A percentile compares a stretch with the other conserved stretches of the same genome.
Evolutionary conservation across 805 yeast species (phyloP).

Genomic region (Candida qinlingensis): DNA sequence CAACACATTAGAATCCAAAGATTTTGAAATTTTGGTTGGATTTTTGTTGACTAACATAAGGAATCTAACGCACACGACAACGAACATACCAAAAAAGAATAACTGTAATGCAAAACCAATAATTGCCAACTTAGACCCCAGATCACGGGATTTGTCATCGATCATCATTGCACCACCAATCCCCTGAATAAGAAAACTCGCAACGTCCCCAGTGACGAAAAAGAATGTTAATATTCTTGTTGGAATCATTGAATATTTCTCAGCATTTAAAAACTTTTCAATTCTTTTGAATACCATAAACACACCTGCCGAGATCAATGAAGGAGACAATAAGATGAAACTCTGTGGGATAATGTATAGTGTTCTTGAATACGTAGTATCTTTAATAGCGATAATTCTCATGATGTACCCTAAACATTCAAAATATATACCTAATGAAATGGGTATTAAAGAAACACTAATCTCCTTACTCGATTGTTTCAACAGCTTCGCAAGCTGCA

Average conservation of each 20-base stretch:
- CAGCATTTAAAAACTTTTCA: not conserved
- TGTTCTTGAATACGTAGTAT: not conserved
- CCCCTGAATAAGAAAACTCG: slow-evolving; percentile 1
- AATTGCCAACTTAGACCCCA: not conserved
- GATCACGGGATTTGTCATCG: not conserved
- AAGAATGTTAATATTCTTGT: not conserved
- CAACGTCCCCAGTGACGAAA: slow-evolving; percentile 4
- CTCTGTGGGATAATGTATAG: slow-evolving; percentile 2
- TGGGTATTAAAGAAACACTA: not conserved
- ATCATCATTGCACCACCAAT: slow-evolving; percentile 1
- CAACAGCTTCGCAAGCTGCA: not conserved
- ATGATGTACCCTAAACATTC: slow-evolving; percentile 3
- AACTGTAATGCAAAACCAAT: slow-evolving; percentile 3
- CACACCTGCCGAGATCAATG: slow-evolving; percentile 1
- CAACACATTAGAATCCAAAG: not conserved
- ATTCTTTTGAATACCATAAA: slow-evolving; percentile 3
- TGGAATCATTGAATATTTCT: not conserved
- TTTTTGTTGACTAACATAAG: not conserved
- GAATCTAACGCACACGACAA: not conserved
- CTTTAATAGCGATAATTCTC: not conserved
- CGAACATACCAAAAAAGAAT: not conserved
- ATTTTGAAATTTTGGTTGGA: not conserved
- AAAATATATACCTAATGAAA: not conserved
- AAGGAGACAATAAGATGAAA: slow-evolving; percentile 1
- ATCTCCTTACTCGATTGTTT: not conserved